Conservation (phyloP, 2,329 filamentous ascomycete genomes). For the Emmonsiellopsis sp. region DNA sequence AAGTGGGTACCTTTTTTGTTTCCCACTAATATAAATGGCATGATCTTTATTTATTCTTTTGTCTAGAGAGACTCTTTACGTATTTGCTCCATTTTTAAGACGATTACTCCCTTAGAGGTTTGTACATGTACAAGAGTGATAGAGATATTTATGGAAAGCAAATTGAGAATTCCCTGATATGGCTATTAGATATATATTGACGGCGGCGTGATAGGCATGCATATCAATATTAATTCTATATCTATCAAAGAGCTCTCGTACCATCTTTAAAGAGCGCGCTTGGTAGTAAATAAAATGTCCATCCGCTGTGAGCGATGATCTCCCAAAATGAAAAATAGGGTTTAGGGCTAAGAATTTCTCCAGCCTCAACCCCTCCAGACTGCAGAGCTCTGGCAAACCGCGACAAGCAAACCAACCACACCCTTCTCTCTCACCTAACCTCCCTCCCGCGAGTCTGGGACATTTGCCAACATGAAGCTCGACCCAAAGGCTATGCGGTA, state of each 20-base stretch:
- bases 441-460: background rate
- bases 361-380: background rate
- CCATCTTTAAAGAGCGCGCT: no score
- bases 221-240: no score
- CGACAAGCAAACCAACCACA: background rate
- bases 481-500: constrained; percentile 91
- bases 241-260: no score
- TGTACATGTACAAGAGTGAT: no score
- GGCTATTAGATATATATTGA: no score
- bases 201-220: no score
- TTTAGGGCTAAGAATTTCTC: constrained; percentile 27
- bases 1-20: background rate
- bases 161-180: no score
- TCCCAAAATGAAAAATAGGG: constrained; percentile 26
- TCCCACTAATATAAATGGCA: background rate
- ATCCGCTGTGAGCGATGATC: background rate
- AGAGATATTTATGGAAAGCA: no score
- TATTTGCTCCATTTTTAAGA: no score
- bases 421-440: background rate
- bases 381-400: background rate
- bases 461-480: constrained; percentile 65
- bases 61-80: background rate
- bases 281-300: no score
- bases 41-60: background rate
- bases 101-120: no score